Percentiles rank a stretch among this genome's conserved stretches.
Conservation (phyloP, 2,329 filamentous ascomycete species). For the Leptodontidium sp. region DNA sequence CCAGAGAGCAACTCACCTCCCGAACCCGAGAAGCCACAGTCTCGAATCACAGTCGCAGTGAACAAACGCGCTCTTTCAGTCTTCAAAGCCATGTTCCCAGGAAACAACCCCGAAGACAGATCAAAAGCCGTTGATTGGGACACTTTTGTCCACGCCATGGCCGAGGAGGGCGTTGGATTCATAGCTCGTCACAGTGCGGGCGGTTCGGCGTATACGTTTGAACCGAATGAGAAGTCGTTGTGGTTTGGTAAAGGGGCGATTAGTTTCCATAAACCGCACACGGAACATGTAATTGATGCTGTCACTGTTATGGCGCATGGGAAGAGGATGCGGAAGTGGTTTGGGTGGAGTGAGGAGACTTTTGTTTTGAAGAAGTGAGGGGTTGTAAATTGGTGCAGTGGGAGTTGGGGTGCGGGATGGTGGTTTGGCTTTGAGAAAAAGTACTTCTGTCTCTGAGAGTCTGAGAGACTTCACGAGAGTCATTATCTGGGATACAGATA, state of each 20-base stretch:
- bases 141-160: constrained; percentile 21
- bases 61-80: constrained; percentile 2
- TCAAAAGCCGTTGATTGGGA: constrained; percentile 22
- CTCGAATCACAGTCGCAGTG: background rate
- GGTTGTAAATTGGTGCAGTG: background rate
- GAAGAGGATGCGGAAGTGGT: constrained; percentile 31
- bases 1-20: background rate
- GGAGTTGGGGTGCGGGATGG: background rate
- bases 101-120: constrained; percentile 8
- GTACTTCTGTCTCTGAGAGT: too few relatives aligned
- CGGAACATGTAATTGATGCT: constrained; percentile 20
- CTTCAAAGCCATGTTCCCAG: constrained; percentile 17
- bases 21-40: background rate
- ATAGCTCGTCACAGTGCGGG: constrained; percentile 13
- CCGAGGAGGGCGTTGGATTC: constrained; percentile 21
- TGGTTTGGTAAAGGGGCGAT: constrained; percentile 27
- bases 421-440: too few relatives aligned
- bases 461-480: too few relatives aligned
- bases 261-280: constrained; percentile 30
- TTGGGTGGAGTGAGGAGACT: constrained; percentile 26
- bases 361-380: constrained; percentile 21
- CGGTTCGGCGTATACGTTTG: constrained; percentile 10
- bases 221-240: constrained; percentile 9
- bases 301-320: constrained; percentile 17
- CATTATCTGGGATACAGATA: too few relatives aligned